These are phyloP conservation scores for Aspergillus texensis DNA, from an alignment of 2,329 filamentous ascomycete species.

Conservation along the genomic window DNA sequence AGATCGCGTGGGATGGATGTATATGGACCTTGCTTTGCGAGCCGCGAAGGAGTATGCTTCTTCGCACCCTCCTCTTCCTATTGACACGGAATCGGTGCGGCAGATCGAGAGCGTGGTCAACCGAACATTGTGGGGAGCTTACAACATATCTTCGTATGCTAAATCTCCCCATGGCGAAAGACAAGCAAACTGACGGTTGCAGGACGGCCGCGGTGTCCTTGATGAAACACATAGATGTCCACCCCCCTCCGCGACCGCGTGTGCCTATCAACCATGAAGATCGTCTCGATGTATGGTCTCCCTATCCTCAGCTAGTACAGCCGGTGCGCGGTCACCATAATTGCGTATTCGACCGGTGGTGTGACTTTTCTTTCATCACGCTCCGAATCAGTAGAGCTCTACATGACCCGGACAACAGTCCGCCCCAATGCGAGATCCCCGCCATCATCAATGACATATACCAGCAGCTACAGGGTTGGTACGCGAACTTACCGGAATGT, in stretches of 20 bases:
- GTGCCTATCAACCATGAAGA: slow-evolving; percentile 18
- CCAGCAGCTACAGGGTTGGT: slow-evolving; percentile 27
- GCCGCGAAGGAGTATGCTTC: slow-evolving; percentile 25
- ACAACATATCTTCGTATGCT: slow-evolving; percentile 21
- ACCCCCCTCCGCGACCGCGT: slow-evolving; percentile 17
- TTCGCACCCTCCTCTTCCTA: slow-evolving; percentile 17
- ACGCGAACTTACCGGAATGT: slow-evolving; percentile 28
- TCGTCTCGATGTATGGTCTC: slow-evolving; percentile 23
- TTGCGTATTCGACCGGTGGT: slow-evolving; percentile 30
- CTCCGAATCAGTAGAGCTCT: slow-evolving; percentile 23
- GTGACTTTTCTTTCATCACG: slow-evolving; percentile 24
- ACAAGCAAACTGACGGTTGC: background rate
- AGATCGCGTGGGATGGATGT: slow-evolving; percentile 33
- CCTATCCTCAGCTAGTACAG: slow-evolving; percentile 26
- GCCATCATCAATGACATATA: slow-evolving; percentile 22
- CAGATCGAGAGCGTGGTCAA: slow-evolving; percentile 19
- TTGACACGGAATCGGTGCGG: slow-evolving; percentile 10
- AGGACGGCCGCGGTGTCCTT: slow-evolving; percentile 23
- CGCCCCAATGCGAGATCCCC: slow-evolving; percentile 13
- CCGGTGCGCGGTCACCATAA: slow-evolving; percentile 22
- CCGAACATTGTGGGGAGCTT: slow-evolving; percentile 25
- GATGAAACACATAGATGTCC: slow-evolving; percentile 24
- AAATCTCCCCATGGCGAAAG: background rate
- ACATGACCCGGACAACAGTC: slow-evolving; percentile 19
- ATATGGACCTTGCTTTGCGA: slow-evolving; percentile 26